Evolutionary conservation across 148 eudicot species (phyloP).

Genomic region (Agrostemma githago): DNA sequence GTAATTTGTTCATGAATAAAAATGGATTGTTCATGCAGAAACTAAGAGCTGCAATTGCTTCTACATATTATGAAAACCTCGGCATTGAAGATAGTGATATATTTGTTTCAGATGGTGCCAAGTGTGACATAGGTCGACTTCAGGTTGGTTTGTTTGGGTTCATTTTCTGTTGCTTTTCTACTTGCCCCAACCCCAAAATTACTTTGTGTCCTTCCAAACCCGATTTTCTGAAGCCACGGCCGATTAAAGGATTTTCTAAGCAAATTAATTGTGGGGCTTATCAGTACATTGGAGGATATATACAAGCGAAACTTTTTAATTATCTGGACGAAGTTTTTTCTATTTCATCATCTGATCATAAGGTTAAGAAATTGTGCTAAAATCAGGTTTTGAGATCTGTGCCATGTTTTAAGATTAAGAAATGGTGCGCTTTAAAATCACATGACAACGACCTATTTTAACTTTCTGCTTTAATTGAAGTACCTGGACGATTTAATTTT

Average conservation of each 20-base stretch:
- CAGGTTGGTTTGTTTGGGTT: constrained; percentile 43
- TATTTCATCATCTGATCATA: background rate
- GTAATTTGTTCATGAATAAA: background rate
- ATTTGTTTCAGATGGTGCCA: constrained; percentile 95
- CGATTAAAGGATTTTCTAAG: background rate
- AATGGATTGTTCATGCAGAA: constrained; percentile 33
- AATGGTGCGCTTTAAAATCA: background rate
- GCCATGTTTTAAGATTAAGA: background rate
- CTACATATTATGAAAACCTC: constrained; percentile 56
- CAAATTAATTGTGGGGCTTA: background rate
- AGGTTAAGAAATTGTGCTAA: background rate
- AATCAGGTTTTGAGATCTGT: background rate
- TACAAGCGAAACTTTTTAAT: background rate
- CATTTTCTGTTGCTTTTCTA: too few species aligned
- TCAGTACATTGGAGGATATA: background rate
- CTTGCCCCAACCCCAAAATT: too few species aligned
- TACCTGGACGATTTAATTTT: too few species aligned
- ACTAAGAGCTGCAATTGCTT: constrained; percentile 76
- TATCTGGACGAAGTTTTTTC: background rate
- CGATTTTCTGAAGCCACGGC: background rate
- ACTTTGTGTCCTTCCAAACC: background rate
- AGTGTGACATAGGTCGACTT: constrained; percentile 91
- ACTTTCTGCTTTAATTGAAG: too few species aligned
- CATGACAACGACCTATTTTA: background rate
- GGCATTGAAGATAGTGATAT: constrained; percentile 85